Evolutionary conservation across 2,329 filamentous ascomycete species (phyloP), one percentile per base, ranked within the genome.

Genomic region (Mycocentrospora acerina): DNA sequence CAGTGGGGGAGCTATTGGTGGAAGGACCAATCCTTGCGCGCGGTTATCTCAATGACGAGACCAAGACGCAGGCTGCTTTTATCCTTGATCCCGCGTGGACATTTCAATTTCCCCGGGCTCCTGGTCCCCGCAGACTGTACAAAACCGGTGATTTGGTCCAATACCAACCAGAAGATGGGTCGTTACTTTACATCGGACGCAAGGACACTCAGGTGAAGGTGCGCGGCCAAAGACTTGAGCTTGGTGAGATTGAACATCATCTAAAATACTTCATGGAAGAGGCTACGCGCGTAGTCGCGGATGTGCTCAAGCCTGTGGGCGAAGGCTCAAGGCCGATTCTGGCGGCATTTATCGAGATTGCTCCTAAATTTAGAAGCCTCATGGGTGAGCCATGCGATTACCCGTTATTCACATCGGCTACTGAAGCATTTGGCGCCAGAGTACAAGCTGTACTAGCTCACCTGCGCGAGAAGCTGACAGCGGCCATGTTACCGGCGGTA

Each of bases 51-150:
- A 46, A 49, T n/a, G 29, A 49, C 41, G 11, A 48, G 0, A 37
- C 41, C 17, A 47, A 41, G 49, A 49, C 11, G 55, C 53, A 29
- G 32, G 51, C 10, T 48, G 53, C n/a, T 29, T 70, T 80, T 44
- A 6, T 34, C 22, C 19, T 26, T n/a, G 14, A 34, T 26, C 6
- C 32, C 26, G 22, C 32, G 10, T 34, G 32, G 32, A 17, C 15
- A 19, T 32, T 17, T 7, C 19, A 34, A n/a, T n/a, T 22, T 12
- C 18, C 22, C 28, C 19, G 5, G 22, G 17, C 32, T 7, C n/a
- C n/a, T n/a, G n/a, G n/a, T n/a, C n/a, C n/a, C n/a, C n/a, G 31
- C 30, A 15, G 26, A 19, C 35, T 32, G n/a, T 46, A 44, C 32
- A 43, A 37, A 33, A 44, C 40, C 10, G 44, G 44, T 14, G 44